Evolutionary conservation across 768 basidiomycete genomes (phyloP), one percentile per base, ranked within the genome.

Genomic region (Kwoniella europaea): DNA sequence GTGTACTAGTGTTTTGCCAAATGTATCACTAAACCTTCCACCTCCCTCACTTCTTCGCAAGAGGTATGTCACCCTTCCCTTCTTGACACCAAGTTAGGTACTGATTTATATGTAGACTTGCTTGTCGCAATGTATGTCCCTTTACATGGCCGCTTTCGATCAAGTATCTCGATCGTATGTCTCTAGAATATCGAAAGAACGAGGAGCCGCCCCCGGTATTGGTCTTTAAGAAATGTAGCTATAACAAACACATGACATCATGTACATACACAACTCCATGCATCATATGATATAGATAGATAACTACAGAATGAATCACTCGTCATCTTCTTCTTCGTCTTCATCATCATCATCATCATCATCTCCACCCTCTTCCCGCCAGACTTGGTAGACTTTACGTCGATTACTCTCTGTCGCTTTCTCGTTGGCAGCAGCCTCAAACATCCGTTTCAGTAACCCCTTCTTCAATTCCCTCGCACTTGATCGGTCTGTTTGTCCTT

Each of bases 371-470:
- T 76, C 72, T 57, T 84, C 88, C 82, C 90, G 91, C 89, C 92
- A 96, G 29, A 94, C 82, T 5, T 87, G 87, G 80, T 94, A 96
- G 84, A 98, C 87, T 85, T 88, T 92, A 83, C 92, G 86, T 75
- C 94, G 87, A 82, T 91, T 94, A 74, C 93, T 92, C 77, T 70
- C 68, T 88, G 87, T 52, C 91, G 90, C 88, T 69, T 88, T 86
- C 46, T 88, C 73, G 27, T 76, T 71, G 15, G 79, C 90, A 43
- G 94, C 93, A 42, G 89, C 84, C 18, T 90, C 87, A 77, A 96
- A 95, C 55, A 96, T 74, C 53, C 83, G 85, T 74, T 86, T 85
- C 69, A 93, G 83, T 10, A 96, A 73, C 58, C 85, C 86, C 69
- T 86, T 87, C 52, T 68, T 69, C 53, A 80, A 20, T 42, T 65